Percentiles rank a stretch among this genome's conserved stretches.
Evolutionary conservation across 805 yeast genomes (phyloP).

Genomic region (Saccharomycopsis javanensis): DNA sequence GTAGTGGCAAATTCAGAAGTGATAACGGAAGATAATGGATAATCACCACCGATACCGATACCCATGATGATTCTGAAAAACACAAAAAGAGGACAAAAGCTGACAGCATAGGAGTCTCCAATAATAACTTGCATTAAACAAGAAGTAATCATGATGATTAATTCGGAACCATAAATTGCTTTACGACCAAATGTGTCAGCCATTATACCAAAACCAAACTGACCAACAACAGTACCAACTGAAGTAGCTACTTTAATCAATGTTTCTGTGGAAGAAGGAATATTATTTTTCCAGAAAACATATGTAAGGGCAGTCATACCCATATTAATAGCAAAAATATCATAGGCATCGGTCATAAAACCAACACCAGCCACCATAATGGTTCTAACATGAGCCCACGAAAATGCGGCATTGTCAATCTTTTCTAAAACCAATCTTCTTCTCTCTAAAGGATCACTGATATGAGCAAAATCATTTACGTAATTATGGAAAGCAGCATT

Average conservation of each 20-base stretch:
- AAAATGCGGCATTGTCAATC: conserved; percentile 69
- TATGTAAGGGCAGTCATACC: conserved; percentile 70
- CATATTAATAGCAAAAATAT: conserved; percentile 82
- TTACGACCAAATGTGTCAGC: conserved; percentile 84
- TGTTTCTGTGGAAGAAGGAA: conserved; percentile 67
- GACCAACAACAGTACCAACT: conserved; percentile 91
- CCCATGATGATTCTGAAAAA: conserved; percentile 84
- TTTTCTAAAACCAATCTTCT: conserved; percentile 77
- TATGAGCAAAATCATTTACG: conserved; percentile 68
- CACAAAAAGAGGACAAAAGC: conserved; percentile 62
- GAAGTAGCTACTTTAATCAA: conserved; percentile 81
- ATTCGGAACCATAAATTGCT: conserved; percentile 76
- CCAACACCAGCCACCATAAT: conserved; percentile 81
- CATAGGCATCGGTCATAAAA: conserved; percentile 87
- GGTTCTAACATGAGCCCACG: conserved; percentile 78
- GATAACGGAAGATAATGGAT: conserved; percentile 84
- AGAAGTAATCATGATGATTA: conserved; percentile 74
- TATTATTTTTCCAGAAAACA: conserved; percentile 56
- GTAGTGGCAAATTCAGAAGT: conserved; percentile 90
- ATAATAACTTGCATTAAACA: conserved; percentile 67
- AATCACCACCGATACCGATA: conserved; percentile 97
- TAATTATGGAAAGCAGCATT: conserved; percentile 81
- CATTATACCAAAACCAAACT: conserved; percentile 69
- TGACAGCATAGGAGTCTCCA: conserved; percentile 63
- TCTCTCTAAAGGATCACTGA: conserved; percentile 79